These are phyloP conservation scores for Podospora appendiculata DNA, from an alignment of 495 filamentous ascomycete genomes.

Conservation along the genomic window DNA sequence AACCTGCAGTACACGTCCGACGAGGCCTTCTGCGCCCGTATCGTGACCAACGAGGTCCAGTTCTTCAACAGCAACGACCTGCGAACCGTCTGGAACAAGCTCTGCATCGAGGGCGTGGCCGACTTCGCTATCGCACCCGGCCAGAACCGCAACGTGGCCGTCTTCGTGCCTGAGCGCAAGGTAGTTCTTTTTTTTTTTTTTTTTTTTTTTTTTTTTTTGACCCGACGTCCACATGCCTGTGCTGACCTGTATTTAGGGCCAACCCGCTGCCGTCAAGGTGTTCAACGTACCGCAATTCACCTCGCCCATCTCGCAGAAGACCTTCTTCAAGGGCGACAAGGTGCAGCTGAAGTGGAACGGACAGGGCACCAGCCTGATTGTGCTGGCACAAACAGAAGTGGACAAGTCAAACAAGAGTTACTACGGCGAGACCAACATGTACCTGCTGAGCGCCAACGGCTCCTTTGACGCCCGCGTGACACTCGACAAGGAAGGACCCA, in stretches of 20 bases:
- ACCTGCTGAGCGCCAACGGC: conserved; percentile 85
- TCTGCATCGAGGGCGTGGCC: conserved; percentile 82
- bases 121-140: conserved; percentile 88
- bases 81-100: conserved; percentile 84
- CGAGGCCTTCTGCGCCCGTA: conserved; percentile 83
- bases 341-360: conserved; percentile 97
- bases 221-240: neutral
- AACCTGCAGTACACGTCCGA: conserved; percentile 95
- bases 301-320: conserved; percentile 85
- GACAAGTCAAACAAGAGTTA: conserved; percentile 98
- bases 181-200: conserved; percentile 38
- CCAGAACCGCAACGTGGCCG: conserved; percentile 80
- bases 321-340: conserved; percentile 98
- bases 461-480: conserved; percentile 86
- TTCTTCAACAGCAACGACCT: conserved; percentile 87
- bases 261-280: conserved; percentile 88
- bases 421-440: conserved; percentile 96
- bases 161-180: conserved; percentile 93
- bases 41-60: conserved; percentile 94
- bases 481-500: conserved; percentile 94
- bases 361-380: conserved; percentile 81
- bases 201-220: neutral
- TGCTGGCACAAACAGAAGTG: conserved; percentile 95
- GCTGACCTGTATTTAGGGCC: conserved; percentile 48
- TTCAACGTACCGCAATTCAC: conserved; percentile 84